Conservation (phyloP, 805 yeast genomes). For the Nakazawaea ishiwadae region DNA sequence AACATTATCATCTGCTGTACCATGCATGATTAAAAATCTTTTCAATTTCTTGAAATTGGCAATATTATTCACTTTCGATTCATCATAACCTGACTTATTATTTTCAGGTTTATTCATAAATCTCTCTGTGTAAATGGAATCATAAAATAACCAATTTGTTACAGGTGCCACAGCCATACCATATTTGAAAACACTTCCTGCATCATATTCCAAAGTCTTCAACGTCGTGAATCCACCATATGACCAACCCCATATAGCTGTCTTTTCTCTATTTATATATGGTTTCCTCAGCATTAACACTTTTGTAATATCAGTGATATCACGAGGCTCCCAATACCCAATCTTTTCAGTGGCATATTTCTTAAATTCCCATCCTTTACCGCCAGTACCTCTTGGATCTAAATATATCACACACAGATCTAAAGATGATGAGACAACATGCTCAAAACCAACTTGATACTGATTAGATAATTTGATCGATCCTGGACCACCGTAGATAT, state of each 20-base stretch:
- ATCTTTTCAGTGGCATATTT: slow-evolving; percentile 51
- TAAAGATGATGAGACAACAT: slow-evolving; percentile 49
- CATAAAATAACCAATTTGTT: slow-evolving; percentile 71
- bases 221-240: slow-evolving; percentile 79
- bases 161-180: slow-evolving; percentile 88
- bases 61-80: slow-evolving; percentile 36
- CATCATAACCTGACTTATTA: slow-evolving; percentile 44
- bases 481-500: slow-evolving; percentile 81
- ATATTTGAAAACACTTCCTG: slow-evolving; percentile 57
- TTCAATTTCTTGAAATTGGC: slow-evolving; percentile 41
- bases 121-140: slow-evolving; percentile 76
- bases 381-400: slow-evolving; percentile 85
- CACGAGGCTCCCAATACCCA: slow-evolving; percentile 78
- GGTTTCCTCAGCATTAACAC: slow-evolving; percentile 41
- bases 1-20: slow-evolving; percentile 82
- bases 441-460: slow-evolving; percentile 51
- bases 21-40: slow-evolving; percentile 70
- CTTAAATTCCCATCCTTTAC: slow-evolving; percentile 63
- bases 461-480: slow-evolving; percentile 50
- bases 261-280: slow-evolving; percentile 46
- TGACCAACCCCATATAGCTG: slow-evolving; percentile 87
- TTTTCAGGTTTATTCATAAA: slow-evolving; percentile 56
- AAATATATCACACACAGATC: slow-evolving; percentile 60
- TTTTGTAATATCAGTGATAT: slow-evolving; percentile 47
- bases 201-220: slow-evolving; percentile 67